Conservation (phyloP, 1,139 yeast genomes). For the Diutina sp. region DNA sequence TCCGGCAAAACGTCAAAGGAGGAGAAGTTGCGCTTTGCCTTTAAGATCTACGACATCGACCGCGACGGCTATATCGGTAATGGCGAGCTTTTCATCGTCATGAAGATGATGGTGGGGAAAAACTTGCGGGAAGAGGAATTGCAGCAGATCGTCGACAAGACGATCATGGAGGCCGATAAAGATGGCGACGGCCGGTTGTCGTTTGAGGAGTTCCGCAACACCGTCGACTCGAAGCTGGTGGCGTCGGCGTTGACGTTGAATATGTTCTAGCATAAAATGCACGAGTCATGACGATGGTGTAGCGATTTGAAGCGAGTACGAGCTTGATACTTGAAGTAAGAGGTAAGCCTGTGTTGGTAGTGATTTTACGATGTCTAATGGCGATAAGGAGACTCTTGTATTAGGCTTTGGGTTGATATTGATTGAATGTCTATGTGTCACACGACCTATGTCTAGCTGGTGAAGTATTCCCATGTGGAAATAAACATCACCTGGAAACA, state of each 20-base stretch:
- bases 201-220: slow-evolving; percentile 74
- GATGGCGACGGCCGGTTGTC: slow-evolving; percentile 86
- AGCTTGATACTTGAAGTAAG: no score
- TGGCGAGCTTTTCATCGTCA: slow-evolving; percentile 84
- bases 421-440: no score
- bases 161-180: slow-evolving; percentile 85
- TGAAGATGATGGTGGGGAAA: slow-evolving; percentile 95
- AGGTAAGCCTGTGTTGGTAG: no score
- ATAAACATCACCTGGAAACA: no score
- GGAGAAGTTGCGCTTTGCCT: slow-evolving; percentile 82
- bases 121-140: slow-evolving; percentile 77
- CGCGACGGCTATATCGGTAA: slow-evolving; percentile 90
- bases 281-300: not conserved
- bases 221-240: slow-evolving; percentile 55
- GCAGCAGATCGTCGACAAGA: slow-evolving; percentile 91
- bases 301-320: not conserved
- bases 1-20: slow-evolving; percentile 77
- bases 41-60: slow-evolving; percentile 90
- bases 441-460: no score
- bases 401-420: no score
- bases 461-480: no score
- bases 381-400: no score
- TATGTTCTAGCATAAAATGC: slow-evolving; percentile 14
- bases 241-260: slow-evolving; percentile 46
- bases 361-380: no score